A percentile compares a stretch with the other conserved stretches of the same genome.
phyloP scores from a whole-genome alignment of 2,329 filamentous ascomycete species.

The Aspergillus sp. region DNA sequence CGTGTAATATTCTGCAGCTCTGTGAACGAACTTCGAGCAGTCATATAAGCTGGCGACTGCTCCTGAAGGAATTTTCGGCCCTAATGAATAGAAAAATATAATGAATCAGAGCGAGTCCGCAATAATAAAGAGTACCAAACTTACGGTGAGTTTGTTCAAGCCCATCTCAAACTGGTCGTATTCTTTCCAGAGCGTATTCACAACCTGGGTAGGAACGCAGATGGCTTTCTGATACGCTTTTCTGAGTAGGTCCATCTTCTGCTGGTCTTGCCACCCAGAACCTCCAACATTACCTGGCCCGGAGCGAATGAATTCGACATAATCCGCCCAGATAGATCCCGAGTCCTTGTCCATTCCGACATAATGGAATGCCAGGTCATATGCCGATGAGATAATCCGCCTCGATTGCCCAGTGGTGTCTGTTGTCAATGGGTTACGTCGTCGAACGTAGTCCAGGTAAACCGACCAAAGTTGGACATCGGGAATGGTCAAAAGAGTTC shows the following conservation, averaged over 20 bases:
- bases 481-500: conserved; percentile 71
- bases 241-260: conserved; percentile 92
- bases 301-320: conserved; percentile 86
- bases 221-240: conserved; percentile 92
- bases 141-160: conserved; percentile 83
- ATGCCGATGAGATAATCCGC: conserved; percentile 74
- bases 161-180: conserved; percentile 96
- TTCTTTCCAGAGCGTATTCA: conserved; percentile 89
- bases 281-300: conserved; percentile 83
- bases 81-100: conserved; percentile 37
- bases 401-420: conserved; percentile 73
- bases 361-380: conserved; percentile 85
- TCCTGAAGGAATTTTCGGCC: conserved; percentile 94
- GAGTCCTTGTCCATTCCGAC: conserved; percentile 90
- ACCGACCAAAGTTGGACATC: conserved; percentile 86
- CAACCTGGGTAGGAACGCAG: conserved; percentile 74
- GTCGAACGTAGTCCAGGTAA: conserved; percentile 92
- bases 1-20: conserved; percentile 85
- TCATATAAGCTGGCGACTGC: conserved; percentile 90
- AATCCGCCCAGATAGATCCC: conserved; percentile 87
- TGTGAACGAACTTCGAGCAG: conserved; percentile 83
- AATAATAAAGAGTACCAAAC: neutral
- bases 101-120: conserved; percentile 1
- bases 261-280: conserved; percentile 88
- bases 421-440: conserved; percentile 78